Evolutionary conservation across 257 asterid genomes (phyloP).

Genomic region (Dorcoceras hygrometricum): DNA sequence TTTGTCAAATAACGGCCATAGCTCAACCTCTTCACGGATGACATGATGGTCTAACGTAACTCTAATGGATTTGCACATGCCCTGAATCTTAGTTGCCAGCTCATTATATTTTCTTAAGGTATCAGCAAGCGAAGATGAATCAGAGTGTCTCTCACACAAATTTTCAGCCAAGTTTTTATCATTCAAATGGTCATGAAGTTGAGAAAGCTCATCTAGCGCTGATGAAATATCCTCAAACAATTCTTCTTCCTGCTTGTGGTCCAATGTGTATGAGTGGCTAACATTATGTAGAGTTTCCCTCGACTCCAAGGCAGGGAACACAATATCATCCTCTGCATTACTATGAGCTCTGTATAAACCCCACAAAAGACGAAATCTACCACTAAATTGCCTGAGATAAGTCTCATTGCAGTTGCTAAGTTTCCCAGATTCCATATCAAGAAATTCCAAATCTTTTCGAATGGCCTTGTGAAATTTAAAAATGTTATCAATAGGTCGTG

Average conservation of each 20-base stretch:
- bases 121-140: slow-evolving; percentile 35
- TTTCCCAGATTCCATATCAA: slow-evolving; percentile 82
- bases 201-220: slow-evolving; percentile 69
- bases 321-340: slow-evolving; percentile 98
- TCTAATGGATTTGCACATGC: slow-evolving; percentile 95
- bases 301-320: slow-evolving; percentile 94
- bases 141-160: slow-evolving; percentile 27
- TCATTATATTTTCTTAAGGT: slow-evolving; percentile 60
- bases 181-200: slow-evolving; percentile 56
- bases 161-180: slow-evolving; percentile 38
- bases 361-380: slow-evolving; percentile 90
- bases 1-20: slow-evolving; percentile 93
- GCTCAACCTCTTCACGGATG: slow-evolving; percentile 89
- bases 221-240: slow-evolving; percentile 87
- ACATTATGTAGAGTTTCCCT: slow-evolving; percentile 92
- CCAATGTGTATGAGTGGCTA: slow-evolving; percentile 93
- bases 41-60: slow-evolving; percentile 97
- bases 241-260: slow-evolving; percentile 94
- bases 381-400: slow-evolving; percentile 79
- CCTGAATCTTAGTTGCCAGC: slow-evolving; percentile 86
- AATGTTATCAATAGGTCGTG: slow-evolving; percentile 86
- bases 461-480: slow-evolving; percentile 96
- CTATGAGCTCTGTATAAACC: slow-evolving; percentile 96
- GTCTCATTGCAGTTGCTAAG: slow-evolving; percentile 68
- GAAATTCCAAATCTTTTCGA: slow-evolving; percentile 90